Base-by-base conservation (phyloP, 116 monocot species). In the Zostera marina region DNA sequence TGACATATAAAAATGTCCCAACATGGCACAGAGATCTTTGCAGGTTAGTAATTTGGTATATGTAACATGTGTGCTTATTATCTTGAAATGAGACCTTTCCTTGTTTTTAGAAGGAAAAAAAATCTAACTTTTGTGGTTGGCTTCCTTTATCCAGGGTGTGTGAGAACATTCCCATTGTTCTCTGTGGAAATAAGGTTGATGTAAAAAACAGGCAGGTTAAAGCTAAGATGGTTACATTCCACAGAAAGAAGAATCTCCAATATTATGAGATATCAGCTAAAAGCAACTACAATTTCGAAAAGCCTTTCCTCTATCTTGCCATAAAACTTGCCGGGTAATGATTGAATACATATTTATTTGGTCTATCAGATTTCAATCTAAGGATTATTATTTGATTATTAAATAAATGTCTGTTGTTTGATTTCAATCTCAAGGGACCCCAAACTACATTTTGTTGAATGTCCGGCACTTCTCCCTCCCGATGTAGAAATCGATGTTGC, bases 141-240 rank as follows among this genome's bases (percentile, higher is more conserved):
- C 32, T 3, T 32, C 32, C 32, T 32, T 5, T 32, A 1, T 32
- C 32, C 73, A 78, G 81, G 68, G 86, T 87, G 2, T 87, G 81
- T 21, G 86, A 81, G 76, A 87, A 87, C 60, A 87, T 87, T 57
- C 86, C 86, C 7, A 81, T 87, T 64, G 77, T 87, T 17, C 79
- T 87, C 3, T 87, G 87, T 23, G 87, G 87, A n/a, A 87, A 81
- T 63, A 87, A 87, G 63, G 87, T 87, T 61, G 87, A 87, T 81
- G 81, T 87, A 12, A 87, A 87, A 52, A 87, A 87, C 78, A 78
- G 87, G 65, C 81, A 86, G 60, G 86, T 86, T 58, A 86, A 86
- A 46, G 87, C 87, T 12, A 87, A 87, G 61, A 61, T 71, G 61
- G 81, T 86, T 9, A 86, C 86, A 10, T 87, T 87, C 60, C 81